phyloP scores from a whole-genome alignment of 2,329 filamentous ascomycete species.

The Aspergillus terreus region DNA sequence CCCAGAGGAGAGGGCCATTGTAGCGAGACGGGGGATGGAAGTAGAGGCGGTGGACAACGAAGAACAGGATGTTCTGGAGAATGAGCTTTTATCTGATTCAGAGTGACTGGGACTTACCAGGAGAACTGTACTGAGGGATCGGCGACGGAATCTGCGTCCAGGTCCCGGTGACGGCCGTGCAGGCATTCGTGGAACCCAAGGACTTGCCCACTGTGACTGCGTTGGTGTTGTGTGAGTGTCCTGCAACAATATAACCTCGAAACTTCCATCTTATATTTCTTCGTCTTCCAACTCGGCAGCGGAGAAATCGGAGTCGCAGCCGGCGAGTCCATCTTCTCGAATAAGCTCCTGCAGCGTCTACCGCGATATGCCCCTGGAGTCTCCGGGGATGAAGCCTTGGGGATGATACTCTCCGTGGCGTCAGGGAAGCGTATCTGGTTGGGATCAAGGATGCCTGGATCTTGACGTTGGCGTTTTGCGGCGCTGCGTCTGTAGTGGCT shows the following conservation, averaged over 20 bases:
- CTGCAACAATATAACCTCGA: no score
- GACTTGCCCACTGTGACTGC: not conserved
- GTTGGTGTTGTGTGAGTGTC: not conserved
- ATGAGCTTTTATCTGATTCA: no score
- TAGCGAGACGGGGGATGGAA: no score
- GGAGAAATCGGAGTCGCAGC: not conserved
- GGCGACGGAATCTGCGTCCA: not conserved
- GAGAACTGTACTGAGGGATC: not conserved
- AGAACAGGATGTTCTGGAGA: no score
- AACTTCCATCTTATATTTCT: no score
- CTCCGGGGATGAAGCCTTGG: not conserved
- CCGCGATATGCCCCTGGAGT: not conserved
- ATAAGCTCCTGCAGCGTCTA: not conserved
- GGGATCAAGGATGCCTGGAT: constrained; percentile 1
- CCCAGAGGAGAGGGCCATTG: no score
- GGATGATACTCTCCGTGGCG: not conserved
- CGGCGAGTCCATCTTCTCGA: not conserved
- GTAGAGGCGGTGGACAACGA: no score
- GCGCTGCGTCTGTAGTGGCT: not conserved
- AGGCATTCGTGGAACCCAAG: not conserved
- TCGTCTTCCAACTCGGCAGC: not conserved
- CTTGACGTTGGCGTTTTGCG: not conserved
- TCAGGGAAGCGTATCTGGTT: not conserved
- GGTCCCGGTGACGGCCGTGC: not conserved
- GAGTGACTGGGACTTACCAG: no score